These are phyloP conservation scores for Jimgerdemannia lactiflua DNA, from an alignment of 192 early-diverging fungal genomes.

Conservation along the genomic window DNA sequence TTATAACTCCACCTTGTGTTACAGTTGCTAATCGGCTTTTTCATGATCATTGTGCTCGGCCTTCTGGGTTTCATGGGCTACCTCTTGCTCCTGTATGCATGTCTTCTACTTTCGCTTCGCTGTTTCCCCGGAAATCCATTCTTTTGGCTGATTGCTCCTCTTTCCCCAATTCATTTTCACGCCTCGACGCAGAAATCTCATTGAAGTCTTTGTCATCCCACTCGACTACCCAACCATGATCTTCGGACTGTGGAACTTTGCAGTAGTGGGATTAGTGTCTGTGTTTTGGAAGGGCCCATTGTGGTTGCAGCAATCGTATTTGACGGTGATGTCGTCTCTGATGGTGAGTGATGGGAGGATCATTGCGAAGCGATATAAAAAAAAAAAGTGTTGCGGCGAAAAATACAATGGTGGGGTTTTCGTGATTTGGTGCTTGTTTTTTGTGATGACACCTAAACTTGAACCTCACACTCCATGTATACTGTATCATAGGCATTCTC, in stretches of 20 bases:
- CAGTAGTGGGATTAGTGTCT: constrained; percentile 60
- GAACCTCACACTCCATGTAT: background rate
- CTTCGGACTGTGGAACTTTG: constrained; percentile 82
- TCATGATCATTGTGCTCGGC: constrained; percentile 66
- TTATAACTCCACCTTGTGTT: too few relatives aligned
- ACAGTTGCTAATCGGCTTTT: constrained; percentile 69
- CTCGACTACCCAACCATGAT: constrained; percentile 72
- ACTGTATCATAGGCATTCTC: constrained; percentile 59
- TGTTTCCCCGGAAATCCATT: constrained; percentile 8
- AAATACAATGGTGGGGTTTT: background rate
- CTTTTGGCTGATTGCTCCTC: constrained; percentile 25
- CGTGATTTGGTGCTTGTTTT: background rate
- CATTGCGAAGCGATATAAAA: too few relatives aligned
- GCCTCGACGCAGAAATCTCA: constrained; percentile 25
- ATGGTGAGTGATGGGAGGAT: constrained; percentile 51
- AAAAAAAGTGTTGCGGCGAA: background rate
- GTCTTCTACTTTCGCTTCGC: background rate
- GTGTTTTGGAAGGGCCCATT: constrained; percentile 87
- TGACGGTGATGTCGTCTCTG: constrained; percentile 74
- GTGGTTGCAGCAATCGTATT: constrained; percentile 71
- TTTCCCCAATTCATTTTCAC: background rate
- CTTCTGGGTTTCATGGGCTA: constrained; percentile 80
- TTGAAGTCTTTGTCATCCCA: constrained; percentile 53
- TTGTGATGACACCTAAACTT: background rate
- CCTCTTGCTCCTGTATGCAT: constrained; percentile 40